Evolutionary conservation across 2,329 filamentous ascomycete species (phyloP), one percentile per base, ranked within the genome.

Genomic region (Lecanosticta acicola): DNA sequence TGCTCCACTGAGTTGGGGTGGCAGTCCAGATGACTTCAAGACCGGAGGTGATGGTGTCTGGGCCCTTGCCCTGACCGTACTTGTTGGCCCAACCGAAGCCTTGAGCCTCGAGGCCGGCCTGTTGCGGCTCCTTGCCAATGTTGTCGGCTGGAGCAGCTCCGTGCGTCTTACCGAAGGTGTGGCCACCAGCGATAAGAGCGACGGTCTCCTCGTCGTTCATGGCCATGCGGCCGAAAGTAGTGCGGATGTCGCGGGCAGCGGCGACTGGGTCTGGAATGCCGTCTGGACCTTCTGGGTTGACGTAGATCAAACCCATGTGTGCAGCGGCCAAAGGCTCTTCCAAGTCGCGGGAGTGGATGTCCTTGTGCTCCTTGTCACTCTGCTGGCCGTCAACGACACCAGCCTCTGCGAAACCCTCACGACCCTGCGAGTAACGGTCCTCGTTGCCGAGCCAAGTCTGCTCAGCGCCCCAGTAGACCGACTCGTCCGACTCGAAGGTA

Each of bases 201-300:
- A 86, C 85, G 0, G 85, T 90, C 73, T 90, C 85, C 68, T 86
- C 81, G 62, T 89, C 84, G 62, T 86, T 80, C 85, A 90, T 89
- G 51, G 81, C 85, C 85, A 90, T 89, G 65, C 84, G 84, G 53
- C 74, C 75, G 57, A 89, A 90, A 14, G 85, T 87, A 48, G 73
- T 76, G 53, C 84, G 83, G 62, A 89, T 89, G 59, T 90, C 85
- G 46, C 75, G 68, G 34, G 80, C 85, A 1, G 85, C 76, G 11
- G 82, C 81, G 33, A 82, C 66, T 16, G 84, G 81, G 61, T 89
- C 84, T 2, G 84, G 82, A 45, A 77, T 77, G 49, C 80, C 84
- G 56, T 88, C 81, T 20, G 85, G 85, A 5, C 85, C 85, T 66
- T 88, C 83, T 2, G 85, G 85, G 71, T 90, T 88, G 50, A 88